These are phyloP conservation scores for Ophiobolus disseminans DNA, from an alignment of 2,329 filamentous ascomycete genomes.

Conservation along the genomic window DNA sequence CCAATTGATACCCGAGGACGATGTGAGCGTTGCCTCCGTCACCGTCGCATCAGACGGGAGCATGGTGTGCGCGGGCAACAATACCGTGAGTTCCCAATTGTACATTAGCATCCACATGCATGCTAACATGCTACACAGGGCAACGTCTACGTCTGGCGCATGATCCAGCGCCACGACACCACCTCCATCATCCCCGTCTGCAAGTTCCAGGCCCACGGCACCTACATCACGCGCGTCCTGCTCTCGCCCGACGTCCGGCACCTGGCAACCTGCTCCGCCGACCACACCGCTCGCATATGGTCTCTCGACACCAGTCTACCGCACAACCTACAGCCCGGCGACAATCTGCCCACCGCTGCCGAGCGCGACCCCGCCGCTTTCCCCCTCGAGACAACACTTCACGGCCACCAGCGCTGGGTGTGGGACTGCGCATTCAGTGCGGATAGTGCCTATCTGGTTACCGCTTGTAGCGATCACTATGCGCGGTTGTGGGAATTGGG, in stretches of 20 bases:
- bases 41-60: constrained; percentile 95
- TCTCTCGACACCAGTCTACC: constrained; percentile 69
- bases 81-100: constrained; percentile 66
- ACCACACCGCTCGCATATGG: constrained; percentile 97
- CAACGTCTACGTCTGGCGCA: constrained; percentile 96
- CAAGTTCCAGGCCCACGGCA: constrained; percentile 87
- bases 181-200: constrained; percentile 87
- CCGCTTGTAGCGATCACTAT: constrained; percentile 92
- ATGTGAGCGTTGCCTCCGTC: constrained; percentile 90
- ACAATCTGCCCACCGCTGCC: constrained; percentile 40
- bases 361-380: constrained; percentile 65
- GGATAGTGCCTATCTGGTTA: constrained; percentile 91
- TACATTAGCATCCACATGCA: not conserved
- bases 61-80: constrained; percentile 91
- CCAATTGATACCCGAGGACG: constrained; percentile 94
- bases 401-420: constrained; percentile 93
- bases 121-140: constrained; percentile 63
- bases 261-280: constrained; percentile 89
- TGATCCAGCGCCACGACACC: constrained; percentile 81
- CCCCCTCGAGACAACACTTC: constrained; percentile 83
- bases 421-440: constrained; percentile 97
- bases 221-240: constrained; percentile 90
- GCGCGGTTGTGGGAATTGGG: constrained; percentile 88
- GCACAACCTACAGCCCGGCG: constrained; percentile 42
- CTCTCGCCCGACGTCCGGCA: constrained; percentile 94